phyloP scores from a whole-genome alignment of 495 filamentous ascomycete genomes.

The Podospora pseudopauciseta region DNA sequence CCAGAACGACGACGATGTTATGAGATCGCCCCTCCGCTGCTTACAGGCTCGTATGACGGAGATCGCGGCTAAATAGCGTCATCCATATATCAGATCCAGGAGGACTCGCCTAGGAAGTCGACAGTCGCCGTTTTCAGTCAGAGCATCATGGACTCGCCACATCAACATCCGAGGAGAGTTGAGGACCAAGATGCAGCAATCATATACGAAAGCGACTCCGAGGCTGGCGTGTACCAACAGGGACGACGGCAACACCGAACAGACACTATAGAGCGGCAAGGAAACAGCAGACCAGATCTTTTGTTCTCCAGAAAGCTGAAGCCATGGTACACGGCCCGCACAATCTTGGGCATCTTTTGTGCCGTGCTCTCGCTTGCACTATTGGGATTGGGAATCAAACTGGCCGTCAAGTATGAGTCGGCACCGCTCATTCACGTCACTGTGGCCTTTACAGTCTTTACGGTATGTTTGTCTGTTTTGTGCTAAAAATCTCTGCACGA shows the following conservation, averaged over 20 bases:
- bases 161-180: not conserved
- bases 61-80: not conserved
- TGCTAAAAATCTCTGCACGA: not conserved
- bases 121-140: not conserved
- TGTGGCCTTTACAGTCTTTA: constrained; percentile 24
- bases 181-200: not conserved
- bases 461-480: constrained; percentile 10
- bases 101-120: not conserved
- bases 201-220: not conserved
- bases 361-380: constrained; percentile 20
- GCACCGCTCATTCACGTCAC: constrained; percentile 23
- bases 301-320: not conserved
- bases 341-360: constrained; percentile 14
- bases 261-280: not conserved
- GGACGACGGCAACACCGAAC: not conserved
- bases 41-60: not conserved
- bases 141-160: not conserved
- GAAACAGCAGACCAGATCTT: not conserved
- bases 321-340: constrained; percentile 13
- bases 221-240: not conserved
- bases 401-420: constrained; percentile 20
- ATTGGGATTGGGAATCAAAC: constrained; percentile 22
- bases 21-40: not conserved
- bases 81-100: not conserved
- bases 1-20: not conserved